Evolutionary conservation across 2,329 filamentous ascomycete genomes (phyloP).

Genomic region (Ploettnerulaceae sp.): DNA sequence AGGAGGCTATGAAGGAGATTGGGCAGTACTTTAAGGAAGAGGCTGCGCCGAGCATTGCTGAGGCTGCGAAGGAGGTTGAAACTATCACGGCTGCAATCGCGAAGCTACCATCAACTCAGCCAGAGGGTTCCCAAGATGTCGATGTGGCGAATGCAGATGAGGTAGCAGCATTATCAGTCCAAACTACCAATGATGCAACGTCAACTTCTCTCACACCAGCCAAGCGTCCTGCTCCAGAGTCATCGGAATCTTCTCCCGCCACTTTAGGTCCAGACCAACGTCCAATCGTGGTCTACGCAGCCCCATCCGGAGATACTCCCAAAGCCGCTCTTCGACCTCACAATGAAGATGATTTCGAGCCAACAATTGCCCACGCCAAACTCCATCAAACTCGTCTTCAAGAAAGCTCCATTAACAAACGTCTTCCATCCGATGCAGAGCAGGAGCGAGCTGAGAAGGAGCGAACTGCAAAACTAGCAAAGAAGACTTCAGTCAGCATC

Average conservation of each 20-base stretch:
- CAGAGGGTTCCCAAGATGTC: conserved; percentile 7
- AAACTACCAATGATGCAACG: conserved; percentile 4
- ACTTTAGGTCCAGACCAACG: conserved; percentile 35
- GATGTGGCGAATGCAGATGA: conserved; percentile 7
- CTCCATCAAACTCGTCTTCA: conserved; percentile 66
- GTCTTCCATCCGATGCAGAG: conserved; percentile 78
- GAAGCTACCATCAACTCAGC: conserved; percentile 14
- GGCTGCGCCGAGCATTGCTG: conserved; percentile 13
- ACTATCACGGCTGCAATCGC: conserved; percentile 20
- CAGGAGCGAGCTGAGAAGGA: conserved; percentile 64
- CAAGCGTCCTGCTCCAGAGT: conserved; percentile 13
- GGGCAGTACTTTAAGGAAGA: conserved; percentile 60
- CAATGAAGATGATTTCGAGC: conserved; percentile 71
- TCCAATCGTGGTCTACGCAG: conserved; percentile 69
- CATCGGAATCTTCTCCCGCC: conserved; percentile 2
- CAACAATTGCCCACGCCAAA: conserved; percentile 70
- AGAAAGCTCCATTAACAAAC: conserved; percentile 61
- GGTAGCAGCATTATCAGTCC: conserved; percentile 5
- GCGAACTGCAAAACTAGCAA: conserved; percentile 59
- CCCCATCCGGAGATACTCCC: conserved; percentile 69
- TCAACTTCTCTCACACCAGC: conserved; percentile 9
- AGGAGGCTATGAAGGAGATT: conserved; percentile 81
- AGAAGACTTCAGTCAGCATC: conserved; percentile 64
- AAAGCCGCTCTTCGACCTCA: conserved; percentile 64
- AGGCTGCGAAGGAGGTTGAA: conserved; percentile 15